A percentile compares a stretch with the other conserved stretches of the same genome.
phyloP scores from a whole-genome alignment of 2,329 filamentous ascomycete species.

The Phoma sp. region DNA sequence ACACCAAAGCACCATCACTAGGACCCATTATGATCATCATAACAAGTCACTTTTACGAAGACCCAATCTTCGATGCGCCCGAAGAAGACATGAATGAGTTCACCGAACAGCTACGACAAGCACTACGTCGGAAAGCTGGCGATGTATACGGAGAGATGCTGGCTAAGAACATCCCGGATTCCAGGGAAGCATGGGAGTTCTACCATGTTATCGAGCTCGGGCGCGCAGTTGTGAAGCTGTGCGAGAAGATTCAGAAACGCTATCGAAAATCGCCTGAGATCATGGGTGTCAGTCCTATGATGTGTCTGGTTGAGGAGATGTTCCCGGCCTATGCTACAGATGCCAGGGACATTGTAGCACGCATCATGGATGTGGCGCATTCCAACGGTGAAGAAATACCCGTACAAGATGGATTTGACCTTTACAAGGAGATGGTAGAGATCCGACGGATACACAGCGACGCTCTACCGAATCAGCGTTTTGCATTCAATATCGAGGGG shows the following conservation, averaged over 20 bases:
- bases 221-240: constrained; percentile 82
- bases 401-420: constrained; percentile 89
- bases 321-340: constrained; percentile 92
- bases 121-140: constrained; percentile 74
- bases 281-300: constrained; percentile 73
- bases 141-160: constrained; percentile 82
- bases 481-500: constrained; percentile 86
- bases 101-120: constrained; percentile 71
- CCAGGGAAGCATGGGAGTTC: constrained; percentile 86
- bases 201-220: constrained; percentile 88
- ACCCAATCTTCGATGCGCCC: constrained; percentile 75
- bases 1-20: constrained; percentile 82
- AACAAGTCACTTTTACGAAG: constrained; percentile 79
- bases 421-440: constrained; percentile 87
- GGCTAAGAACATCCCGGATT: constrained; percentile 77
- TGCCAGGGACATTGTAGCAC: constrained; percentile 79
- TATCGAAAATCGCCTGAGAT: constrained; percentile 88
- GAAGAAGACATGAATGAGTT: constrained; percentile 75
- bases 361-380: constrained; percentile 76
- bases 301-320: constrained; percentile 79
- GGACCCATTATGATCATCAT: constrained; percentile 81
- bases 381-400: constrained; percentile 76
- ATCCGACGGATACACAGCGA: constrained; percentile 81
- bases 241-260: constrained; percentile 88
- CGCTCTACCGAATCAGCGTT: constrained; percentile 72